Conservation (phyloP, 2,329 filamentous ascomycete genomes). For the Venturia aucupariae region DNA sequence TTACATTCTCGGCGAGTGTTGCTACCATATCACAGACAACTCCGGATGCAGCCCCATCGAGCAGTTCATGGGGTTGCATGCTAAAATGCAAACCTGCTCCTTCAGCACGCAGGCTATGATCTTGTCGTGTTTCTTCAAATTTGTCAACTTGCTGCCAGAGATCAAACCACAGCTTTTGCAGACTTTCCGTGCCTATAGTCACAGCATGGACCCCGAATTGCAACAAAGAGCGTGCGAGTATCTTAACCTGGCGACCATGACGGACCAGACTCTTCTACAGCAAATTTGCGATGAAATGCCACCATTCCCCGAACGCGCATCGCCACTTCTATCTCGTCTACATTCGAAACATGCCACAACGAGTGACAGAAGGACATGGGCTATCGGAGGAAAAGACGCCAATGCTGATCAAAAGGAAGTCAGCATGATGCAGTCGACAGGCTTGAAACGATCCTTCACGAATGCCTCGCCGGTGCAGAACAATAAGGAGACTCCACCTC, state of each 20-base stretch:
- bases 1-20: slow-evolving; percentile 93
- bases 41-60: slow-evolving; percentile 91
- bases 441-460: slow-evolving; percentile 80
- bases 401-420: slow-evolving; percentile 75
- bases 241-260: slow-evolving; percentile 71
- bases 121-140: slow-evolving; percentile 92
- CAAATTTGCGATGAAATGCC: slow-evolving; percentile 99
- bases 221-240: slow-evolving; percentile 97
- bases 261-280: slow-evolving; percentile 81
- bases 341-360: slow-evolving; percentile 91
- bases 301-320: slow-evolving; percentile 89
- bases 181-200: slow-evolving; percentile 85
- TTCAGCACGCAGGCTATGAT: slow-evolving; percentile 89
- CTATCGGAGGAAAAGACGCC: slow-evolving; percentile 92
- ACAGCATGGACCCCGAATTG: slow-evolving; percentile 88
- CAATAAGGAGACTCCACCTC: slow-evolving; percentile 33
- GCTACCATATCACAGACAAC: slow-evolving; percentile 89
- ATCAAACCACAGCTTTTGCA: slow-evolving; percentile 92
- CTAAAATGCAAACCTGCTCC: slow-evolving; percentile 81
- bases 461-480: slow-evolving; percentile 22
- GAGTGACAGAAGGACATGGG: slow-evolving; percentile 93
- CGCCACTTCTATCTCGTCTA: slow-evolving; percentile 79
- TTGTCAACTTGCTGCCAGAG: slow-evolving; percentile 94
- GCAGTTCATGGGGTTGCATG: slow-evolving; percentile 86
- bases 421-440: slow-evolving; percentile 67